Conservation (phyloP, 345 rosid species). For the Sisymbrium irio region DNA sequence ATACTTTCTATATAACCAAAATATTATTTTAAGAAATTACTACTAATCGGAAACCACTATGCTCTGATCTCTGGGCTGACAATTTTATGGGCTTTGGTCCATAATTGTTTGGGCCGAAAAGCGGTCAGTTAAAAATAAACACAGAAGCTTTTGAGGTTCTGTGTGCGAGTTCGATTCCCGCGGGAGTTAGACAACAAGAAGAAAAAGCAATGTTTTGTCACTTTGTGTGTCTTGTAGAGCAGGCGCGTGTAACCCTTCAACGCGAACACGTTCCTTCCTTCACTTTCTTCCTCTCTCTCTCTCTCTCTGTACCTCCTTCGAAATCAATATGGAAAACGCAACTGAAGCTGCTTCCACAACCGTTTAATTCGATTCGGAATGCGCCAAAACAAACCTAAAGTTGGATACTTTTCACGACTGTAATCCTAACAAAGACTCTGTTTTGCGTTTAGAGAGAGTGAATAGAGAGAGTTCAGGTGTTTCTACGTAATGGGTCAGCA, state of each 20-base stretch:
- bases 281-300: neutral
- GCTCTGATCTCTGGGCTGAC: neutral
- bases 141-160: neutral
- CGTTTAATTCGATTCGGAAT: neutral
- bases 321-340: neutral
- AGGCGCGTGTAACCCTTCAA: conserved; percentile 25
- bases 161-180: neutral
- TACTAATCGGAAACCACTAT: no score
- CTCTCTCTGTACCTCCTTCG: conserved; percentile 12
- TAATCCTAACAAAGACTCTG: neutral
- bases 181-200: no score
- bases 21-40: no score
- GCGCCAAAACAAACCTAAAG: neutral
- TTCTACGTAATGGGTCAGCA: conserved; percentile 74
- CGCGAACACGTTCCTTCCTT: conserved; percentile 26
- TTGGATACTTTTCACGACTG: neutral
- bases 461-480: neutral
- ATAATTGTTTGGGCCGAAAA: neutral
- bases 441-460: neutral
- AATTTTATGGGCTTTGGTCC: neutral
- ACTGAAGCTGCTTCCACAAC: neutral
- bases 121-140: neutral
- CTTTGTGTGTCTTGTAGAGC: neutral
- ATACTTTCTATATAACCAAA: no score
- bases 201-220: neutral